Evolutionary conservation across 345 rosid species (phyloP).

Genomic region (Litchi chinensis): DNA sequence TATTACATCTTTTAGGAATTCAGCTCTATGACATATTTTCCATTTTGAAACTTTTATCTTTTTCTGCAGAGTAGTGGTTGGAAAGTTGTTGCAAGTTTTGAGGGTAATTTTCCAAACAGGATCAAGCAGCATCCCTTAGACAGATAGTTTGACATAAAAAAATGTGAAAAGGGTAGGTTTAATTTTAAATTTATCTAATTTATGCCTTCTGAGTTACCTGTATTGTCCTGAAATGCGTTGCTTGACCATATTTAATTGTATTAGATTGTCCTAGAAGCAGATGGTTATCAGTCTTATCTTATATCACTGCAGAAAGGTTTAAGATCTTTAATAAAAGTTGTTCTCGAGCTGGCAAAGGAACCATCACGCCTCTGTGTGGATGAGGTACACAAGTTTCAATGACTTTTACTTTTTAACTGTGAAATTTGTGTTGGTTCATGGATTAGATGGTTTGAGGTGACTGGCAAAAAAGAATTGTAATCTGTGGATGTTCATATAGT

Average conservation of each 20-base stretch:
- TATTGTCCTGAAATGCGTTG: conserved; percentile 12
- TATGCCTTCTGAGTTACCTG: conserved; percentile 11
- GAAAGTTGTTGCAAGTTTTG: conserved; percentile 98
- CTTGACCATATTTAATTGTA: conserved; percentile 19
- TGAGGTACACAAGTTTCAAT: conserved; percentile 57
- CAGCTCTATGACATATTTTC: too few relatives aligned
- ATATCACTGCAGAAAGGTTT: conserved; percentile 99
- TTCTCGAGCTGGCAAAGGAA: conserved; percentile 94
- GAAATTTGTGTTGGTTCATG: not conserved
- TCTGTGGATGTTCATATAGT: not conserved
- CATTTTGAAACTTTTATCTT: conserved; percentile 11
- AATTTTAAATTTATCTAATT: conserved; percentile 7
- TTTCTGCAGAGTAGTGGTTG: conserved; percentile 90
- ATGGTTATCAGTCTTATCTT: conserved; percentile 99
- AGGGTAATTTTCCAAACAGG: conserved; percentile 91
- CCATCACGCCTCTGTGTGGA: conserved; percentile 94
- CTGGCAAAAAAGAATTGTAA: not conserved
- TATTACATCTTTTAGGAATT: too few relatives aligned
- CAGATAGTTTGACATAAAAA: conserved; percentile 85
- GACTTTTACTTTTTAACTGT: not conserved
- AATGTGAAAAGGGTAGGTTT: conserved; percentile 89
- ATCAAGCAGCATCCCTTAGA: conserved; percentile 97
- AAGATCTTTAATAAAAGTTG: conserved; percentile 93
- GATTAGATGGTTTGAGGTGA: not conserved
- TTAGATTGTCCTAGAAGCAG: conserved; percentile 96